Evolutionary conservation across 2,329 filamentous ascomycete species (phyloP), one percentile per base, ranked within the genome.

Genomic region (Alternaria hordeiaustralica): DNA sequence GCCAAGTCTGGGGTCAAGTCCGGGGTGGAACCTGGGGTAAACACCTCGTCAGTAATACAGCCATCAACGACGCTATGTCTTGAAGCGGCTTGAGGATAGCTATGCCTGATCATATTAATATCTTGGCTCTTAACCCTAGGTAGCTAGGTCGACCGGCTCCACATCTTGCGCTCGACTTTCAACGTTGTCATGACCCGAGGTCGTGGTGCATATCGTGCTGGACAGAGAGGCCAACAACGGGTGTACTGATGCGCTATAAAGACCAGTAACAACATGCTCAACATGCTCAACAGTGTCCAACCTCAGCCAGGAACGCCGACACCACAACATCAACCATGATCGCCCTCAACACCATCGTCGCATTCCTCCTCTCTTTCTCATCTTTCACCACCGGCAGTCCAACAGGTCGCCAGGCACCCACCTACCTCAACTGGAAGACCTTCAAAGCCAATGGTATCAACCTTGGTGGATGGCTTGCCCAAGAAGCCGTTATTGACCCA

Each of bases 401-500:
- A n/a, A 49, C 45, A 26, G 28, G 2, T 12, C 53, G 33, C 20
- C 41, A 26, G 21, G 13, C 10, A 26, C 2, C 45, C n/a, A 26
- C 13, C 45, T 49, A 49, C 23, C 45, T 71, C 15, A 59, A 71
- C 46, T 71, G 68, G 68, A 69, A 57, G 21, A 62, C 61, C 1
- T 69, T 68, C 45, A 64, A 71, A 25, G 69, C 66, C 23, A 68
- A 63, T 2, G 68, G 68, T 11, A 61, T 68, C 45, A 78, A 77
- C 26, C 72, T 80, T 15, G 76, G 77, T 26, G 74, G 74, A 43
- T 80, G 78, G 78, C 61, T 80, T 9, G 70, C 67, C n/a, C 71
- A 78, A 61, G 78, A 80, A 60, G 58, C 63, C 4, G 57, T 44
- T 10, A 70, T 74, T 26, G 76, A 79, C 53, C 68, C 75, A 3